Evolutionary conservation across 208 protist species (phyloP).

Genomic region (Entamoeba invadens): DNA sequence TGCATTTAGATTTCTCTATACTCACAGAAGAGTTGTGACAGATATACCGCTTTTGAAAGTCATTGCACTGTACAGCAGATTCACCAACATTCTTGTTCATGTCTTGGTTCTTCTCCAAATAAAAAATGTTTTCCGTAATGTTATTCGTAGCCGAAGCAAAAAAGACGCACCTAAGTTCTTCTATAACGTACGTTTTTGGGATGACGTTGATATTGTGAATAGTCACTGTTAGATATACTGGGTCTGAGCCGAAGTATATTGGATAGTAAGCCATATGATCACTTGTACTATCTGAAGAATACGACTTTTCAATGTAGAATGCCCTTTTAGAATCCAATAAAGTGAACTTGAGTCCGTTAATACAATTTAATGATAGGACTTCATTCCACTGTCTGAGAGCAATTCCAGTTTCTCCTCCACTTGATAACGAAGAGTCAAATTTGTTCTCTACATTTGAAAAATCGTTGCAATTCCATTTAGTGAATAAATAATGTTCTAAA

Average conservation of each 20-base stretch:
- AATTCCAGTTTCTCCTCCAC: not conserved
- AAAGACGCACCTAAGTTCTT: not conserved
- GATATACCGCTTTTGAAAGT: not conserved
- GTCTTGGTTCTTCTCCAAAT: not conserved
- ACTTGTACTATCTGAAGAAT: not conserved
- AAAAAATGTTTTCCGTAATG: not conserved
- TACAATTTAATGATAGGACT: not conserved
- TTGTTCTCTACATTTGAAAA: not conserved
- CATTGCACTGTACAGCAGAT: not conserved
- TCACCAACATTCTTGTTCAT: not conserved
- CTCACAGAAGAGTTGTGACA: not conserved
- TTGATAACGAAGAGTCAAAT: not conserved
- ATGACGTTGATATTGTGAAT: not conserved
- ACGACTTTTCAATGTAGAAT: not conserved
- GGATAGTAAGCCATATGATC: not conserved
- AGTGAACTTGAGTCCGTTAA: not conserved
- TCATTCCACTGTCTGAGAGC: not conserved
- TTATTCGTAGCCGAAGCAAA: not conserved
- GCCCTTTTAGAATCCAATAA: not conserved
- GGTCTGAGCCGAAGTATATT: not conserved
- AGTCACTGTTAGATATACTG: not conserved
- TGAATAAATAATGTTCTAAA: not conserved
- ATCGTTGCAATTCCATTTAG: not conserved
- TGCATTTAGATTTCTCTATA: not conserved
- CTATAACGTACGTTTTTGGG: not conserved